Base-by-base conservation (phyloP, 2,329 filamentous ascomycete genomes). In the Neofusicoccum ribis region DNA sequence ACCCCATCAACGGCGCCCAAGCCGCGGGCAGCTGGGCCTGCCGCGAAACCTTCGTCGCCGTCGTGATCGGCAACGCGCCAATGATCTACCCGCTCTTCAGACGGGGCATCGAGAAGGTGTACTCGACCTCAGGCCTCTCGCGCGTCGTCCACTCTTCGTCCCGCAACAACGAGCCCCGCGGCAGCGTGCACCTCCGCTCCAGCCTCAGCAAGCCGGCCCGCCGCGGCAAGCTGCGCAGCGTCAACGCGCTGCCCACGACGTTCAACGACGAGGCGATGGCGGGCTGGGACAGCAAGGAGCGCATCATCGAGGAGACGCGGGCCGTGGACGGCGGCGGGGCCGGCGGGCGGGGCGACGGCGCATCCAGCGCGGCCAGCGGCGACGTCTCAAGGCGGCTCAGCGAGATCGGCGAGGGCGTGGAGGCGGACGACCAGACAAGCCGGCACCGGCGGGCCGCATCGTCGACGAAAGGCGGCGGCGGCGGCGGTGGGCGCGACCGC, bases 41-140 rank as follows among this genome's bases (percentile, higher is more conserved):
- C 8, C 77, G 80, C 52, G 80, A 82, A 67, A 80, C 80, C 27
- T 82, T 82, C 54, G 76, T 81, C 56, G 80, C 80, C 4, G 78
- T 82, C 31, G 67, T 81, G 17, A 79, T 81, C 43, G 76, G 76
- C 54, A 82, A 82, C 65, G 66, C 78, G 1, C 80, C 80, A 2
- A 81, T 81, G 74, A 77, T 81, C 65, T 51, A 62, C 46, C 59
- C 59, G 46, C 59, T 62, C 59, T 51, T 62, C 59, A 46, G 44
- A 11, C 46, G 46, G 17, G 59, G 44, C 59, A 34, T 51, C 20
- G 46, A 62, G 34, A 17, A 43, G 20, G 46, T 43, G 7, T 41
- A 39, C 17, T 49, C 44, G 14, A 36, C n/a, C 31, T 23, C 17
- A 0, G 44, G 43, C n/a, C 27, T 49, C 7, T 50, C 58, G 17